Evolutionary conservation across 1,284 basidiomycete species (phyloP), one percentile per base, ranked within the genome.

Genomic region (Pascua guehoae): DNA sequence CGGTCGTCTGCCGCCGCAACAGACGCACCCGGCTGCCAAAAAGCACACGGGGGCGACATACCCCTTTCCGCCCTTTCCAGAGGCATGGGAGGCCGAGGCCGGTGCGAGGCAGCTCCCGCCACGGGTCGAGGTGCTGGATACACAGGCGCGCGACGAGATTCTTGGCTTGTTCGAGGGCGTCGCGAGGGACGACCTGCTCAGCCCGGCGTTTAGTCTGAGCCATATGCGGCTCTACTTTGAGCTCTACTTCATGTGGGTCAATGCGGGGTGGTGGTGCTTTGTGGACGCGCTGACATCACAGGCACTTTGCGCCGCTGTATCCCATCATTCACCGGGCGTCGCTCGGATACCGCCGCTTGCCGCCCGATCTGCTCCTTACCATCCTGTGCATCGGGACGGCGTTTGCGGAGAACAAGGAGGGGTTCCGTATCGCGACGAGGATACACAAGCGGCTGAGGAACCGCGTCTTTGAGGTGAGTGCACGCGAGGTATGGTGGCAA

Each of bases 301-400:
- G 66, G 32, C 61, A 68, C 55, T 64, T 64, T 53, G 59, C 58
- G 8, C 66, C 66, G 2, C 48, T 68, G 37, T 68, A 65, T 41
- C 66, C 66, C 12, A 66, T 68, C 47, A 63, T 68, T 18, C 66
- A 68, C 47, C 59, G 59, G 5, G 51, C 64, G 8, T 65, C 64
- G 8, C 52, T 68, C 36, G 51, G 41, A 7, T 65, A 63, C 54
- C 61, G 66, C 14, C 50, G 56, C 16, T 47, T 68, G 5, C 52
- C 66, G 2, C 60, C 62, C 17, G 64, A 68, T 50, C 60, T 68
- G 12, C 54, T 68, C 12, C 50, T 68, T 16, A 58, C 64, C 8
- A 62, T 68, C 39, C 53, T 68, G 12, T 63, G 60, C 41, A 59
- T 68, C 32, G 66, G 66, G 0, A 63, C 64, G 1, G 62, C 66